Evolutionary conservation across 2,329 filamentous ascomycete species (phyloP), one percentile per base, ranked within the genome.

Genomic region (Trichoderma asperellum): DNA sequence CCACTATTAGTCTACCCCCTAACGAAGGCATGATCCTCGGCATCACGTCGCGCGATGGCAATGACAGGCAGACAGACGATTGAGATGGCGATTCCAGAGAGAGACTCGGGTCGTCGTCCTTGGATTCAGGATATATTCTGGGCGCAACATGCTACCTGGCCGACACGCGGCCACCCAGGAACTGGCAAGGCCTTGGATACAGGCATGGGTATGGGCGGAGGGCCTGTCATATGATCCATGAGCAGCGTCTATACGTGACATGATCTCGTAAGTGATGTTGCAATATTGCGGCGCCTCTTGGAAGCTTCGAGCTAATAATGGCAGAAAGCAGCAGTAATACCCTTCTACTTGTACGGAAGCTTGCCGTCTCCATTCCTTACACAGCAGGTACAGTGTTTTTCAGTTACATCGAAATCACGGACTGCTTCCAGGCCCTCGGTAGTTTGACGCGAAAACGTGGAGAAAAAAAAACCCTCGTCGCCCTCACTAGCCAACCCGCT

Each of bases 391-490:
- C n/a, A 12, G 47, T 12, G 21, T 10, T 5, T 24, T 49, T 58
- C 29, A 55, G 53, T 43, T 47, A 55, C 64, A 59, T 58, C 21
- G 29, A 56, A 37, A 32, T 56, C 52, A 11, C 35, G 61, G 61
- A 43, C 18, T 64, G 35, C 53, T 57, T 66, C 63, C 53, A 66
- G 53, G 37, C 63, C 53, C 27, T 66, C 53, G 63, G 55, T 21
- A 67, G 64, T 59, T 49, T 52, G 47, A 10, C 10, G 55, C 40
- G 35, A 59, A 67, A 67, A 52, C 64, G 64, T 59, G 64, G 64
- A 67, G 64, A 59, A 59, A 18, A 21, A 40, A n/a, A 55, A 57
- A 14, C 58, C 63, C 37, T 67, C 40, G 35, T 47, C 53, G 32
- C 37, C 24, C n/a, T 49, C 47, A n/a, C 47, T 47, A 56, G 37